Conservation (phyloP, 495 filamentous ascomycete genomes). For the Neurospora sp. region DNA sequence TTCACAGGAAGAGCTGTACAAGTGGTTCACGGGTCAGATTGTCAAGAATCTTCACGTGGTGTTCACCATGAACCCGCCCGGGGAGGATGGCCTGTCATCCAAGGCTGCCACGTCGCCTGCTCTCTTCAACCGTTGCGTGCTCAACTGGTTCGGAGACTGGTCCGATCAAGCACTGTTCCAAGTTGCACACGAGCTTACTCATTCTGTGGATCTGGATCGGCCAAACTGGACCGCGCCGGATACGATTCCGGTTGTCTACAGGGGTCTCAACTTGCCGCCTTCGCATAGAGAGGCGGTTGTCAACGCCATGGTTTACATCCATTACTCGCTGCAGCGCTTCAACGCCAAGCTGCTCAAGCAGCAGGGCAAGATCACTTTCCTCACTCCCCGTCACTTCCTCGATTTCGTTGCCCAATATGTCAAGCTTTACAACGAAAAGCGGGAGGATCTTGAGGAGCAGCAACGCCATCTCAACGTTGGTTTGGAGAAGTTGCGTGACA, state of each 20-base stretch:
- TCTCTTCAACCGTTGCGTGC: slow-evolving; percentile 95
- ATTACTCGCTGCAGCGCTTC: slow-evolving; percentile 85
- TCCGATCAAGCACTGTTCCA: slow-evolving; percentile 98
- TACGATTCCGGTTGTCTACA: slow-evolving; percentile 82
- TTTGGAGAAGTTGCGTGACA: slow-evolving; percentile 94
- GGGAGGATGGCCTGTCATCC: slow-evolving; percentile 79
- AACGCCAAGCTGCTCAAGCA: slow-evolving; percentile 83
- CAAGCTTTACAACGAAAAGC: slow-evolving; percentile 94
- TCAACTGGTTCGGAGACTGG: slow-evolving; percentile 99
- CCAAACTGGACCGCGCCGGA: slow-evolving; percentile 78
- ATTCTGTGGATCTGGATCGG: slow-evolving; percentile 88
- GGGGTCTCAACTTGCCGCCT: slow-evolving; percentile 71
- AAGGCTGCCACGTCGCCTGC: slow-evolving; percentile 96
- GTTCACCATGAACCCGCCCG: slow-evolving; percentile 98
- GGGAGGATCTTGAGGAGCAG: slow-evolving; percentile 96
- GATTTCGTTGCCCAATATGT: slow-evolving; percentile 99
- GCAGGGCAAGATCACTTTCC: slow-evolving; percentile 79
- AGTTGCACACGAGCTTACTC: slow-evolving; percentile 89
- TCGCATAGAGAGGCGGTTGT: slow-evolving; percentile 83
- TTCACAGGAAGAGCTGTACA: slow-evolving; percentile 96
- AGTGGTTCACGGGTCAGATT: slow-evolving; percentile 99
- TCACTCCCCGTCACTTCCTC: slow-evolving; percentile 93
- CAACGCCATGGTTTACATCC: slow-evolving; percentile 98
- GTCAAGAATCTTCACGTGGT: slow-evolving; percentile 98
- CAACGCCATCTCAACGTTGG: slow-evolving; percentile 96